Percentiles rank a stretch among this genome's conserved stretches.
These are phyloP conservation scores for Cyclospora cayetanensis DNA, from an alignment of 169 alveolate species.

Conservation along the genomic window DNA sequence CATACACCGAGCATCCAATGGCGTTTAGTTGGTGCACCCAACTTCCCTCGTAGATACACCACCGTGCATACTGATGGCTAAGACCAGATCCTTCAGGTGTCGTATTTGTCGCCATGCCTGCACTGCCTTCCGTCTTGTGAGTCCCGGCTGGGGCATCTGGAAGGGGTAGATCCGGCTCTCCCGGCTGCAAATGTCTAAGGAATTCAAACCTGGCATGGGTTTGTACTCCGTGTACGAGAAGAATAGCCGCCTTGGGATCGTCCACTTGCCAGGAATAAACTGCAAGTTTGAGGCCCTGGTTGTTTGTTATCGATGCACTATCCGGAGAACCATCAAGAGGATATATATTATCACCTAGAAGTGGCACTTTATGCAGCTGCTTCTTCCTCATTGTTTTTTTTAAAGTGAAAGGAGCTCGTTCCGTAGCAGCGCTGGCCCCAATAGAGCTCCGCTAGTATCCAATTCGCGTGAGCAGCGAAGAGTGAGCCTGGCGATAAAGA, in stretches of 20 bases:
- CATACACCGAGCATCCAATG: slow-evolving; percentile 64
- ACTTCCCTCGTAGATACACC: slow-evolving; percentile 69
- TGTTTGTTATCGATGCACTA: not conserved
- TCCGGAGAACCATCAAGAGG: slow-evolving; percentile 63
- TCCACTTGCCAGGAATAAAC: slow-evolving; percentile 56
- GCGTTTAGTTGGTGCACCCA: slow-evolving; percentile 72
- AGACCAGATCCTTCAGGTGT: not conserved
- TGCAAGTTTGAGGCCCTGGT: slow-evolving; percentile 54
- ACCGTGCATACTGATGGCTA: not conserved
- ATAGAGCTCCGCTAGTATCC: too few relatives aligned
- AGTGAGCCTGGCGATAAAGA: too few relatives aligned
- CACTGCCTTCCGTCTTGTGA: not conserved
- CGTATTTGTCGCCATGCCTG: not conserved
- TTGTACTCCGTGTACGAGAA: slow-evolving; percentile 64
- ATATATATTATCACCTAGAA: slow-evolving; percentile 32
- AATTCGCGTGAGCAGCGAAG: too few relatives aligned
- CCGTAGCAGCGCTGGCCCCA: too few relatives aligned
- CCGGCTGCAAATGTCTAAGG: slow-evolving; percentile 41
- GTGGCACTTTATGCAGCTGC: not conserved
- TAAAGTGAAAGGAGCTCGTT: not conserved
- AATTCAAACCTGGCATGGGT: slow-evolving; percentile 64
- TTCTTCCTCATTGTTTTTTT: not conserved
- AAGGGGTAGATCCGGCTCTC: not conserved
- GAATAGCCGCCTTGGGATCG: slow-evolving; percentile 47
- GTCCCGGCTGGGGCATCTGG: not conserved